Conservation (phyloP, 768 basidiomycete genomes). For the Auricularia auricula-judae region DNA sequence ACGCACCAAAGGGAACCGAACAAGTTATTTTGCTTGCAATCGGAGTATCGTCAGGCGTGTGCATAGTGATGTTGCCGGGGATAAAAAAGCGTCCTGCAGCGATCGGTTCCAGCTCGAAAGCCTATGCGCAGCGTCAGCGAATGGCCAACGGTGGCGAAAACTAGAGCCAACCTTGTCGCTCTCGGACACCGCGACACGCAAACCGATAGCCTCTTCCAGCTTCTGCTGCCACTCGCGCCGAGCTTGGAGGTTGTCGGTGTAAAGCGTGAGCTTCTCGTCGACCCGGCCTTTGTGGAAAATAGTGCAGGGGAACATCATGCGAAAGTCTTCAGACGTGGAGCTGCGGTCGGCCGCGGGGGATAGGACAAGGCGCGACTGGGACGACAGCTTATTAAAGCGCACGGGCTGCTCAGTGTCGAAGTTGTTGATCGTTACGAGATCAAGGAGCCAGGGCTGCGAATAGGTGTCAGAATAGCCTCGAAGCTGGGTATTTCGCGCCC, state of each 20-base stretch:
- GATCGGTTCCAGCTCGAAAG: constrained; percentile 24
- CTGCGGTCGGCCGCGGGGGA: not conserved
- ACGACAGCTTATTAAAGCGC: not conserved
- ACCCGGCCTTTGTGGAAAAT: constrained; percentile 27
- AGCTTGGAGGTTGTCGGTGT: constrained; percentile 22
- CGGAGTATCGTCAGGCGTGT: not conserved
- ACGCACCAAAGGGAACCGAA: constrained; percentile 80
- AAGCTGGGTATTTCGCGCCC: not conserved
- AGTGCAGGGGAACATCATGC: constrained; percentile 26
- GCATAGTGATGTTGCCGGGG: constrained; percentile 5
- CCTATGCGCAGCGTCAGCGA: constrained; percentile 3
- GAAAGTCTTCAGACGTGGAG: constrained; percentile 10
- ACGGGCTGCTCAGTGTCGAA: constrained; percentile 12
- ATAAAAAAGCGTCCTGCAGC: constrained; percentile 20
- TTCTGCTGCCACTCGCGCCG: constrained; percentile 26
- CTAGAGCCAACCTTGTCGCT: constrained; percentile 13
- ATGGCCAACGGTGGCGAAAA: too few relatives aligned
- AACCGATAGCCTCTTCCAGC: constrained; percentile 25
- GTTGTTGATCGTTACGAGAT: constrained; percentile 24
- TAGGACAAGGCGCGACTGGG: not conserved
- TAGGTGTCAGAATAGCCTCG: not conserved
- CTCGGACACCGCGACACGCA: constrained; percentile 23
- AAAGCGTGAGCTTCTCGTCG: constrained; percentile 27
- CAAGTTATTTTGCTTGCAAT: constrained; percentile 84
- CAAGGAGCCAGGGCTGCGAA: constrained; percentile 28